Base-by-base conservation (phyloP, 2,329 filamentous ascomycete genomes). In the Xylaria arbuscula region DNA sequence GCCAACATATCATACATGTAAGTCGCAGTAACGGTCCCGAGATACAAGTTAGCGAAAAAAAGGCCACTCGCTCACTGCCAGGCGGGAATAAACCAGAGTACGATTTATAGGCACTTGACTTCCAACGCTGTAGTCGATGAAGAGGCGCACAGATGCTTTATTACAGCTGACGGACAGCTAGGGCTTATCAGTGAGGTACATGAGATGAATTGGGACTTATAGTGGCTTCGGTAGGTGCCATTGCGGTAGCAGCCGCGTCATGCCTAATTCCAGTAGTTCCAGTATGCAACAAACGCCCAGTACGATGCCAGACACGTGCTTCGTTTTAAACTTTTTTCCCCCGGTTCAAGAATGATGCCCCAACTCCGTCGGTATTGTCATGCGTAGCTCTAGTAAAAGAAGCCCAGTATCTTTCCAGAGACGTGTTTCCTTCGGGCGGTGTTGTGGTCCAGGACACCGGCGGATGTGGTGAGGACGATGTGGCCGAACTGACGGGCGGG, bases 401-500 rank as follows among this genome's bases (percentile, higher is more conserved):
- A 68, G 42, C 66, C 66, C 24, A 68, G 28, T 63, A 68, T 58
- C 66, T 68, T 68, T 40, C 66, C 66, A 22, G 66, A 61, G 13
- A 68, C 66, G 66, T 68, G 66, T 62, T 68, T 68, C 61, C 66
- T 50, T 64, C 66, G 56, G 34, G 66, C 66, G 24, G 61, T 64
- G 40, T 68, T 50, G 66, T 68, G 66, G 56, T 68, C 66, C 61
- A 68, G 64, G 17, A 68, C 56, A 34, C 66, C 66, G 56, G 66
- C 66, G 38, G 66, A 68, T 38, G 66, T 68, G 51, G 66, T 68
- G 34, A 68, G 66, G 36, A 68, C 66, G 51, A 68, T 64, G 57
- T 68, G 66, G 51, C 66, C 66, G 61, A 68, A 68, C 32, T 68
- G 66, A 68, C 66, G 66, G 22, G 66, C 56, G 38, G 66, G 66